A percentile compares a stretch with the other conserved stretches of the same genome.
Conservation (phyloP, 1,284 basidiomycete genomes). For the Mycosarcoma maydis region DNA sequence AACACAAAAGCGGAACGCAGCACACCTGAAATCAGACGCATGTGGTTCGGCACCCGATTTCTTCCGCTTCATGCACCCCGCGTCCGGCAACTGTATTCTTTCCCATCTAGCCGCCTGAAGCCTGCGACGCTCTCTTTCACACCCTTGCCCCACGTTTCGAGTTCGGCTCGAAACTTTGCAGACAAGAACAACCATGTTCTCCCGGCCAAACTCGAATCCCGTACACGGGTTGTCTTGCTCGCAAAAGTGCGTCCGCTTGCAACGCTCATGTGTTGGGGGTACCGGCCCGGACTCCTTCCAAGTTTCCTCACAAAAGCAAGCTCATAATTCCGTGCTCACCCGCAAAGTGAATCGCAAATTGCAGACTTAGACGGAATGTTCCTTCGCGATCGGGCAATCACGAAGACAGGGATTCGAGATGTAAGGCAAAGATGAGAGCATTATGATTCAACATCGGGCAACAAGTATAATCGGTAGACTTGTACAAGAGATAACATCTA, state of each 20-base stretch:
- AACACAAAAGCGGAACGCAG: neutral
- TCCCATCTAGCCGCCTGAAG: neutral
- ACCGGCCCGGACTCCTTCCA: neutral
- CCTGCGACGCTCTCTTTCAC: conserved; percentile 15
- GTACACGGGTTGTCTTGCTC: neutral
- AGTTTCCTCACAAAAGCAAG: no score
- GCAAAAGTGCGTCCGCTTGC: neutral
- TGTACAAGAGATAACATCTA: no score
- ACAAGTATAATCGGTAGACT: no score
- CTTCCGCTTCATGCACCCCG: conserved; percentile 36
- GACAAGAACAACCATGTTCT: no score
- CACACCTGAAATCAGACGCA: conserved; percentile 9
- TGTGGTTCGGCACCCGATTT: conserved; percentile 24
- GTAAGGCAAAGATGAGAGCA: neutral
- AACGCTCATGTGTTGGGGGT: neutral
- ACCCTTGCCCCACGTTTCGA: neutral
- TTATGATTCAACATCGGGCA: no score
- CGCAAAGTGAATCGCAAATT: neutral
- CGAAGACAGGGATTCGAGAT: neutral
- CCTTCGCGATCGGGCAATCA: neutral
- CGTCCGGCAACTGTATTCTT: conserved; percentile 4
- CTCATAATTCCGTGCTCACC: no score
- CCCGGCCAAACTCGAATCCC: no score
- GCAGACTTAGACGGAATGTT: neutral
- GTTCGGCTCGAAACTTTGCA: neutral